These are phyloP conservation scores for Lobosporangium transversale DNA, from an alignment of 192 early-diverging fungal genomes.

Conservation along the genomic window DNA sequence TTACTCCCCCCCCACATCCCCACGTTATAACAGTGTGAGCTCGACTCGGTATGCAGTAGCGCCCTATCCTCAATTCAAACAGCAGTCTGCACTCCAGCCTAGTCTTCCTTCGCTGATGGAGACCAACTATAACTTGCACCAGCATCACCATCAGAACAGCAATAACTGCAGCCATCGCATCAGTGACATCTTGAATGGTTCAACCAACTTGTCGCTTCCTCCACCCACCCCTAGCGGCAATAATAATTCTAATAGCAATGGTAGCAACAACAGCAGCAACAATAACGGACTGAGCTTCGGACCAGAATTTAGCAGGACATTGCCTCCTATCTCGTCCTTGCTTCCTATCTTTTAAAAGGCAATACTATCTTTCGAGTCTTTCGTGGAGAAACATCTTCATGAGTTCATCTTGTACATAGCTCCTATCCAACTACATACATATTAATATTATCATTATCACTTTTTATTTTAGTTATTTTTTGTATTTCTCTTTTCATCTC, in stretches of 20 bases:
- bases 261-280: conserved; percentile 11
- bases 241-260: conserved; percentile 4
- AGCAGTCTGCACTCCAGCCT: conserved; percentile 12
- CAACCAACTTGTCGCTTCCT: conserved; percentile 46
- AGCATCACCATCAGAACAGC: conserved; percentile 36
- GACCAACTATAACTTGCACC: conserved; percentile 46
- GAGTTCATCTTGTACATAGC: conserved; percentile 17
- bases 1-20: conserved; percentile 48
- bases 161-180: conserved; percentile 31
- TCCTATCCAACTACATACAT: conserved; percentile 2
- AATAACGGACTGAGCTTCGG: conserved; percentile 22
- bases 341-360: conserved; percentile 40
- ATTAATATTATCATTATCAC: too few species aligned
- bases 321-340: conserved; percentile 50
- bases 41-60: conserved; percentile 43
- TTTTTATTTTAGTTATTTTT: too few species aligned
- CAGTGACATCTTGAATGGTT: conserved; percentile 50
- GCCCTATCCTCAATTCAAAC: conserved; percentile 50
- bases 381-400: neutral
- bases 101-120: conserved; percentile 43
- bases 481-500: too few species aligned
- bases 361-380: neutral
- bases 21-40: conserved; percentile 36
- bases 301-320: conserved; percentile 41
- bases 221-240: conserved; percentile 30